These are phyloP conservation scores for Clohesyomyces aquaticus DNA, from an alignment of 495 filamentous ascomycete species.

Conservation along the genomic window DNA sequence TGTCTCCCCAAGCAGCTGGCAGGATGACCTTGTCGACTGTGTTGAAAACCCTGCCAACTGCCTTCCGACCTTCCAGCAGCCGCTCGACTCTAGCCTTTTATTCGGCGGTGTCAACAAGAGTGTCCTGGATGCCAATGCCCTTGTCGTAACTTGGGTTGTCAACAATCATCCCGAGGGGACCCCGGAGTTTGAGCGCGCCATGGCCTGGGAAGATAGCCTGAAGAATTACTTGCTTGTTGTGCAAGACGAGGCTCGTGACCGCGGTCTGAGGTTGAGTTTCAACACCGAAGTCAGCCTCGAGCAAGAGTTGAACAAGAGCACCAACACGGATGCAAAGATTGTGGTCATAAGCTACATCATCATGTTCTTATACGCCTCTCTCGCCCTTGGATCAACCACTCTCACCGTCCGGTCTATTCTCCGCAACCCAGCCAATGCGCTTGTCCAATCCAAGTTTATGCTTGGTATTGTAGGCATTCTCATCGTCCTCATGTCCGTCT, in stretches of 20 bases:
- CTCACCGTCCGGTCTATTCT: constrained; percentile 73
- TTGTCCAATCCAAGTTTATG: constrained; percentile 95
- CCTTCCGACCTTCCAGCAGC: constrained; percentile 83
- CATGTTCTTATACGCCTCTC: constrained; percentile 96
- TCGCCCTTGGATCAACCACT: constrained; percentile 87
- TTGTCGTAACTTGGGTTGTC: constrained; percentile 95
- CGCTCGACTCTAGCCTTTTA: constrained; percentile 80
- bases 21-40: constrained; percentile 68
- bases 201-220: constrained; percentile 86
- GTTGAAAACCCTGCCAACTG: constrained; percentile 76
- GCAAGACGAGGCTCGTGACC: constrained; percentile 76
- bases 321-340: constrained; percentile 97
- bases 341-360: constrained; percentile 96
- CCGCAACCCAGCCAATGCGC: constrained; percentile 74
- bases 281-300: constrained; percentile 92
- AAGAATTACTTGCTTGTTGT: constrained; percentile 69
- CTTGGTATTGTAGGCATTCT: constrained; percentile 88
- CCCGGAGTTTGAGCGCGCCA: constrained; percentile 66
- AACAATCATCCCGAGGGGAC: constrained; percentile 81
- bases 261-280: constrained; percentile 86
- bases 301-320: constrained; percentile 91
- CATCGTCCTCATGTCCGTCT: constrained; percentile 97
- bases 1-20: constrained; percentile 69
- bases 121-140: constrained; percentile 73
- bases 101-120: constrained; percentile 76